These are phyloP conservation scores for Lithocarpus polystachyus DNA, from an alignment of 306 rosid genomes.

Conservation along the genomic window DNA sequence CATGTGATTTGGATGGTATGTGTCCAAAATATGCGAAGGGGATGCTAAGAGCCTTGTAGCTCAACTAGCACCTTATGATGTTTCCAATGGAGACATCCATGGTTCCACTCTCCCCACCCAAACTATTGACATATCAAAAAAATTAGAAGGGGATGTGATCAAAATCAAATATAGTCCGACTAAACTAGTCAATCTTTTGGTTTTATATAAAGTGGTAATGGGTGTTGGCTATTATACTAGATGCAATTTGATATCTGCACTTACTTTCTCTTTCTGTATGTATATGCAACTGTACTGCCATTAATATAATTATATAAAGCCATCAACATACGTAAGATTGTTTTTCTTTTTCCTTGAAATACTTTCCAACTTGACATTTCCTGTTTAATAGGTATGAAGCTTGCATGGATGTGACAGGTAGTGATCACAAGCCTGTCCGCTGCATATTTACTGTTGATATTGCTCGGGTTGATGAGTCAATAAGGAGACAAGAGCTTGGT, in stretches of 20 bases:
- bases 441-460: slow-evolving; percentile 75
- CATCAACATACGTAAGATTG: background rate
- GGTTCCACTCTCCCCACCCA: too few species aligned
- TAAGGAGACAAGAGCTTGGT: slow-evolving; percentile 86
- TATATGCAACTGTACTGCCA: background rate
- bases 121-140: background rate
- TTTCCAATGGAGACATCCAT: too few species aligned
- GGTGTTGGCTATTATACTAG: background rate
- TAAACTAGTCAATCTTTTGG: background rate
- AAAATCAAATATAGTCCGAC: background rate
- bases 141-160: background rate
- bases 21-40: background rate
- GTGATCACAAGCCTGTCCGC: slow-evolving; percentile 98
- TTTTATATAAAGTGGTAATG: background rate
- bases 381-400: slow-evolving; percentile 75
- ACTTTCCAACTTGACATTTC: slow-evolving; percentile 2
- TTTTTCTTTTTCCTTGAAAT: background rate
- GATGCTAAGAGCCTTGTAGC: background rate
- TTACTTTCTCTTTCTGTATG: background rate
- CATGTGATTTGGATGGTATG: background rate
- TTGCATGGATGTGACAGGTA: slow-evolving; percentile 96
- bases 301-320: background rate
- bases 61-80: too few species aligned
- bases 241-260: slow-evolving; percentile 3
- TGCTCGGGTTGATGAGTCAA: slow-evolving; percentile 89